A percentile compares a stretch with the other conserved stretches of the same genome.
These are phyloP conservation scores for Baorangia bicolor DNA, from an alignment of 768 basidiomycete genomes.

Conservation along the genomic window DNA sequence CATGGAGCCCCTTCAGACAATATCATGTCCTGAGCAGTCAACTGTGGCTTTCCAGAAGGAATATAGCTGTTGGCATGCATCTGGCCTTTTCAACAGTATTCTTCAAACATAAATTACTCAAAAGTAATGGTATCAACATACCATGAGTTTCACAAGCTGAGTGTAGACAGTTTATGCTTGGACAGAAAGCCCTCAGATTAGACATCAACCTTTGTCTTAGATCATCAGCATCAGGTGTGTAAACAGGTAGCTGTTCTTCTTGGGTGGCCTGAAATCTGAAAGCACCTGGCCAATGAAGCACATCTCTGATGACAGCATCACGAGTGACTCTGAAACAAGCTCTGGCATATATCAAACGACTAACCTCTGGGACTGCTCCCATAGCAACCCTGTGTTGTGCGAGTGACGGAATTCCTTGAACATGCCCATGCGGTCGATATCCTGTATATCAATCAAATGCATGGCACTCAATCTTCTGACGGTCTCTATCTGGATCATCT, in stretches of 20 bases:
- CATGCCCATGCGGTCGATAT: constrained; percentile 38
- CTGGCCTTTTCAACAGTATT: background rate
- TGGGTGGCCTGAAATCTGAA: background rate
- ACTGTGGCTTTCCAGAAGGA: constrained; percentile 21
- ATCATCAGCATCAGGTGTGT: constrained; percentile 24
- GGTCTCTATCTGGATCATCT: constrained; percentile 49
- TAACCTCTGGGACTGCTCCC: constrained; percentile 44
- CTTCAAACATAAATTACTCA: background rate
- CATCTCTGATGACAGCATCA: constrained; percentile 33
- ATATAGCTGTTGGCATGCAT: constrained; percentile 10
- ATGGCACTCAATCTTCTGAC: constrained; percentile 36
- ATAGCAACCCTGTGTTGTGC: constrained; percentile 39
- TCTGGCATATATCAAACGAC: background rate
- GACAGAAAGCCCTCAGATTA: constrained; percentile 41
- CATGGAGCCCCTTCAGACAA: constrained; percentile 31
- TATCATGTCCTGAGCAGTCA: constrained; percentile 24
- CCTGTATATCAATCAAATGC: constrained; percentile 29
- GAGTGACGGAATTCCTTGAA: constrained; percentile 23
- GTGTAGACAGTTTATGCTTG: constrained; percentile 44
- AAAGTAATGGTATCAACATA: constrained; percentile 7
- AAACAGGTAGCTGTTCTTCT: background rate
- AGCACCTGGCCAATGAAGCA: constrained; percentile 37
- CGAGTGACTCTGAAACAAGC: background rate
- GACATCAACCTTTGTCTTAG: constrained; percentile 34
- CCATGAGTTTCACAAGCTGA: constrained; percentile 42